A percentile compares a stretch with the other conserved stretches of the same genome.
phyloP scores from a whole-genome alignment of 768 basidiomycete species.

The Pleurotus eryngii region DNA sequence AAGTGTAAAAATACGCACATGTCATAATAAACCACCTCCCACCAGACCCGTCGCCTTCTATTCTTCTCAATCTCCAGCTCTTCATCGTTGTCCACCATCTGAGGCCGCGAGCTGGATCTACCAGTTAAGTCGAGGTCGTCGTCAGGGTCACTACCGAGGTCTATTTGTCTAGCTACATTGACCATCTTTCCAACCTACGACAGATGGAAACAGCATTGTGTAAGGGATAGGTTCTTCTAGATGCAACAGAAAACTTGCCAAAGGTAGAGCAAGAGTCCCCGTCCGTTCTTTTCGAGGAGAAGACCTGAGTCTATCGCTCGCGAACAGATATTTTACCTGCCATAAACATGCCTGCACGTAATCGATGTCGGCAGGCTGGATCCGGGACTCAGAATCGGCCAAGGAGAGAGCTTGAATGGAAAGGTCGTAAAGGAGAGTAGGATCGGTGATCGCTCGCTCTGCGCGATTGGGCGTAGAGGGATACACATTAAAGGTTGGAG shows the following conservation, averaged over 20 bases:
- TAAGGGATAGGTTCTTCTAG: background rate
- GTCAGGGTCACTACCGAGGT: slow-evolving; percentile 58
- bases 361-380: slow-evolving; percentile 47
- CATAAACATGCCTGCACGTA: slow-evolving; percentile 57
- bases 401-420: slow-evolving; percentile 10
- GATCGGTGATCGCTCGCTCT: slow-evolving; percentile 3
- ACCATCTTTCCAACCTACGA: slow-evolving; percentile 66
- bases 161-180: slow-evolving; percentile 61
- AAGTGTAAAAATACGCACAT: slow-evolving; percentile 44
- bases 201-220: background rate
- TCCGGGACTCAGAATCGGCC: background rate
- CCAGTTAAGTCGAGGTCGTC: slow-evolving; percentile 13
- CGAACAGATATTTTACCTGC: slow-evolving; percentile 45
- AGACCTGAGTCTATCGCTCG: slow-evolving; percentile 14
- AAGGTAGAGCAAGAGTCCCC: background rate
- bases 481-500: slow-evolving; percentile 8
- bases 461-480: background rate
- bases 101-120: slow-evolving; percentile 4
- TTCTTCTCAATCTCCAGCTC: slow-evolving; percentile 17
- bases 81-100: slow-evolving; percentile 4
- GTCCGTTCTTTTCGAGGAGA: background rate
- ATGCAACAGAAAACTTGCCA: slow-evolving; percentile 1
- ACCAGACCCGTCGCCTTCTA: slow-evolving; percentile 54
- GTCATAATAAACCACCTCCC: slow-evolving; percentile 78
- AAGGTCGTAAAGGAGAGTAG: slow-evolving; percentile 7